Conservation (phyloP, 768 basidiomycete species). For the Lactifluus hygrophoroides region DNA sequence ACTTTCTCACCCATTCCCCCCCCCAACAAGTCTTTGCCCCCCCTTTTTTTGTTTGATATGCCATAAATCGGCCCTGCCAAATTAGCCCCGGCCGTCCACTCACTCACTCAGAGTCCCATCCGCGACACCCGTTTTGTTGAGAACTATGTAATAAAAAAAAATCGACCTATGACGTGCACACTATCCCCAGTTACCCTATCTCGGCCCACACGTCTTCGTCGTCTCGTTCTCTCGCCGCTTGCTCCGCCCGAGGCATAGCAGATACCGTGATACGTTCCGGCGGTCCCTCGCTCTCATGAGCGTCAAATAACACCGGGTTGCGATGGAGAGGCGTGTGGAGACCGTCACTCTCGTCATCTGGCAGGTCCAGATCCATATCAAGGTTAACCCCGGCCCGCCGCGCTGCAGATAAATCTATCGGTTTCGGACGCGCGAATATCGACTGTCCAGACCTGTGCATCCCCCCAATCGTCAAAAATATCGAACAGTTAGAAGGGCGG, state of each 20-base stretch:
- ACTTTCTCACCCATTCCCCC: neutral
- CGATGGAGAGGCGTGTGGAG: slow-evolving; percentile 49
- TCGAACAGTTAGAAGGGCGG: slow-evolving; percentile 1
- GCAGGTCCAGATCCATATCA: slow-evolving; percentile 63
- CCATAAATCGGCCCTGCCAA: neutral
- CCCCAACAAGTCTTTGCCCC: neutral
- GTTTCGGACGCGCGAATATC: slow-evolving; percentile 79
- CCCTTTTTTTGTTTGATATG: too few relatives aligned
- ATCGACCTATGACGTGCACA: neutral
- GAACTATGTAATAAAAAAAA: neutral
- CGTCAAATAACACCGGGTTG: slow-evolving; percentile 59
- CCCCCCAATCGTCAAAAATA: neutral
- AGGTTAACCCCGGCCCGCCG: slow-evolving; percentile 57
- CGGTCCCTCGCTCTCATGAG: slow-evolving; percentile 31
- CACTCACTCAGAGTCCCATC: neutral
- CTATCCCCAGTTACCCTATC: slow-evolving; percentile 23
- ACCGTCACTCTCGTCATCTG: slow-evolving; percentile 47
- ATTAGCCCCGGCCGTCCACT: neutral
- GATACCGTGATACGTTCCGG: slow-evolving; percentile 30
- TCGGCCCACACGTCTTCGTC: slow-evolving; percentile 67
- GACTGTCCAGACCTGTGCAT: slow-evolving; percentile 70
- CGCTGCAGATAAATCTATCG: slow-evolving; percentile 71
- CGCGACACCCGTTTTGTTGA: neutral
- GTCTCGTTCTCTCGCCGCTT: slow-evolving; percentile 50
- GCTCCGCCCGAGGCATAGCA: slow-evolving; percentile 53